Evolutionary conservation across 345 rosid species (phyloP), one percentile per base, ranked within the genome.

Genomic region (Cochlearia excelsa): DNA sequence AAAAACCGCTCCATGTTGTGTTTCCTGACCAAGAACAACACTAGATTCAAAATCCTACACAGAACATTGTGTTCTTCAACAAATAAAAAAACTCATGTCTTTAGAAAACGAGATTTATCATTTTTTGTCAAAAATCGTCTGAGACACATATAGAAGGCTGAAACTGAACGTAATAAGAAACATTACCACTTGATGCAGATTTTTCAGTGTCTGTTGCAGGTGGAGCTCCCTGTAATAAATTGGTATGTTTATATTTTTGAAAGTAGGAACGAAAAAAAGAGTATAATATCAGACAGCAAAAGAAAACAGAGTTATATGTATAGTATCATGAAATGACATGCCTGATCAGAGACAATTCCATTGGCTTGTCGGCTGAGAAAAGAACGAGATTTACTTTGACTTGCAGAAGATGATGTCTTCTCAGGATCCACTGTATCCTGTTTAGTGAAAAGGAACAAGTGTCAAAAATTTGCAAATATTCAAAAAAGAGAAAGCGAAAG

Each of bases 311-410:
- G 33, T 53, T 31, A 39, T 9, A 33, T 8, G 38, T 3, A 31
- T 53, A 9, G 26, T 45, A 63, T 46, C 57, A 2, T 46, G n/a
- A 48, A 37, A 49, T 48, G 45, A 5, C 84, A 66, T 70, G 77
- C 98, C 96, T 86, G 95, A 71, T 92, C 98, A 46, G 91, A 54
- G 55, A 86, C 51, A 16, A 77, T 77, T 65, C 95, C 98, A 78
- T 84, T 88, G 45, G 70, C 79, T 74, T 80, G 90, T 69, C 93
- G 80, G 46, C 87, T 84, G 69, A 92, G 87, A 74, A 88, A 75
- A 51, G 82, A 85, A 57, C 86, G 75, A 59, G 85, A 73, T 57
- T 88, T 88, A 66, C 74, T 80, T 74, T 88, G 95, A 52, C 55
- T 68, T 2, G 41, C 49, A 39, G 61, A 60, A 54, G 95, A 83